These are phyloP conservation scores for Brassica incana DNA, from an alignment of 345 rosid genomes.

Conservation along the genomic window DNA sequence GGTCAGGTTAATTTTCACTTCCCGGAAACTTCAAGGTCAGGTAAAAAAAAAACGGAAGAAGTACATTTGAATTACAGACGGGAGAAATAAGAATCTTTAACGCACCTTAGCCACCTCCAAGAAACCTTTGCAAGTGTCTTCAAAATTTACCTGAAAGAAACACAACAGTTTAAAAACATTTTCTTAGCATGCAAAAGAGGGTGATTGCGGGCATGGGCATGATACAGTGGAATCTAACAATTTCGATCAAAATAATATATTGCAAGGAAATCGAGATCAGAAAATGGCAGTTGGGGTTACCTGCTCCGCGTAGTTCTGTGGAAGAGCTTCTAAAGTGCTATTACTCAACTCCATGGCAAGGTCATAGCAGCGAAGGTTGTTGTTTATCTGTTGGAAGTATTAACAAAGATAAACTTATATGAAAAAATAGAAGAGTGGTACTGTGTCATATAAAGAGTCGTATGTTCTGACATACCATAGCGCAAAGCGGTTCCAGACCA, in stretches of 20 bases:
- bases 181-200: constrained; percentile 16
- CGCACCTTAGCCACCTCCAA: constrained; percentile 92
- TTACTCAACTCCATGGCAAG: constrained; percentile 96
- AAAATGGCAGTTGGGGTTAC: constrained; percentile 42
- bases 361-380: constrained; percentile 96
- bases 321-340: constrained; percentile 92
- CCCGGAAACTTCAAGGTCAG: constrained; percentile 5
- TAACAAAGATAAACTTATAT: constrained; percentile 1
- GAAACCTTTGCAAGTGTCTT: constrained; percentile 99
- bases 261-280: background rate
- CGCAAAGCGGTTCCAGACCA: constrained; percentile 94
- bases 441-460: background rate
- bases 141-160: constrained; percentile 80
- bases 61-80: background rate
- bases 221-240: constrained; percentile 8
- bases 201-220: background rate
- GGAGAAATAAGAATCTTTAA: background rate
- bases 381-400: constrained; percentile 65
- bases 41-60: background rate
- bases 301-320: constrained; percentile 97
- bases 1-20: background rate
- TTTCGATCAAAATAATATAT: constrained; percentile 16
- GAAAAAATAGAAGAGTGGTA: background rate
- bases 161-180: background rate
- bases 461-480: constrained; percentile 65